Base-by-base conservation (phyloP, 2,329 filamentous ascomycete genomes). In the Fonsecaea pedrosoi region DNA sequence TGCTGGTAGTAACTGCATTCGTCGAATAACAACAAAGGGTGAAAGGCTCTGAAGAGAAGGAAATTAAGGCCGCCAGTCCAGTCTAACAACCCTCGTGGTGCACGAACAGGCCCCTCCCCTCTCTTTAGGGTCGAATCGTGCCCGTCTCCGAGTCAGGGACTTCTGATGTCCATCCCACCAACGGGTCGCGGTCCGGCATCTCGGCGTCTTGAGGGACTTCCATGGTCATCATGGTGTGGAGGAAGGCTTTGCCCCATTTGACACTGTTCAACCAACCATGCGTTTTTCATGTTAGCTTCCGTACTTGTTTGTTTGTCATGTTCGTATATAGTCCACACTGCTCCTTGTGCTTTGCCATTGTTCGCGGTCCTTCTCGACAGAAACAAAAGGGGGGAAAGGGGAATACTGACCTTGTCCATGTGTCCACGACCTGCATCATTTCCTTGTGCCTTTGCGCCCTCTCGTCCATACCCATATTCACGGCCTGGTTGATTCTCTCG, bases 401-500 rank as follows among this genome's bases (percentile, higher is more conserved):
- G 21, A 54, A 3, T 42, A 18, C 64, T 48, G 30, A 70, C 68
- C 69, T 70, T 21, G 69, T 70, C 58, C 62, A 65, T 6, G 21
- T 56, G n/a, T 68, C 59, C 21, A 70, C 69, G 4, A 70, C 54
- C 25, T 67, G 42, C 30, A 37, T 57, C 40, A 60, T 67, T 37
- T 62, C 45, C 12, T 38, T 42, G 25, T 69, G 55, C 30, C 64
- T 59, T 38, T 40, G 9, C n/a, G 50, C 62, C 21, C 66, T 60
- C 53, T 70, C 69, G 18, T 65, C 34, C 15, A 32, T 18, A 7
- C 61, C 54, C 91, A 97, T 96, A 60, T 90, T 95, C 54, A 97
- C 89, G 18, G 92, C 92, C 65, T 93, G 89, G 76, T 95, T 89
- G 67, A 97, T 91, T 2, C 92, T 90, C 73, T 94, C 91, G 18